Base-by-base conservation (phyloP, 1,284 basidiomycete species). In the Austroboletus niveus region DNA sequence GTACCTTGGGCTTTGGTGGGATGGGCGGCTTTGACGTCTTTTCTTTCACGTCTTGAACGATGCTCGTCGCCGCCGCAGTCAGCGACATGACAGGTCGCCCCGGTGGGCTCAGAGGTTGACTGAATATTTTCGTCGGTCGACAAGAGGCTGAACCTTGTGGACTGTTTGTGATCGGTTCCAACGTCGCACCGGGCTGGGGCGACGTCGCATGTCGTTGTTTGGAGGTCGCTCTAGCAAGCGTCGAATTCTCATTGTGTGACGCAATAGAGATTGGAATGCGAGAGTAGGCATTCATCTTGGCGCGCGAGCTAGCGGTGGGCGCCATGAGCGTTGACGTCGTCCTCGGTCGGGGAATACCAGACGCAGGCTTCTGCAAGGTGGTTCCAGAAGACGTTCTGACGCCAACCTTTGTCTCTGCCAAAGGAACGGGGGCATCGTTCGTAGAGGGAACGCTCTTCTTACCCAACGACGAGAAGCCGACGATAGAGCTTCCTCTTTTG, bases 301-400 rank as follows among this genome's bases (percentile, higher is more conserved):
- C 89, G 27, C 90, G 71, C 1, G 88, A 91, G 58, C 87, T 87
- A 3, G 84, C 87, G 1, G 88, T 90, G 0, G 87, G 87, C 0
- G 86, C 85, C 47, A 83, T 70, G 14, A 90, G 72, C 22, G 84
- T 79, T 3, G 86, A 88, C 1, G 70, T 67, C 1, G 74, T 62
- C 35, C 60, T 57, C 44, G 44, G 47, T 45, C 61, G 48, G 2
- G 54, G 51, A 35, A 56, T 44, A 29, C 32, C 29, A 17, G 42
- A 3, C 43, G 52, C 32, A 45, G 53, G 49, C 49, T 58, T 65
- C 3, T 63, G 56, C 4, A 56, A 54, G 44, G 52, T 58, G 22
- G 54, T 38, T 8, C 63, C 48, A 2, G 15, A 27, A 24, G 52
- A 46, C 11, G 39, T 29, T 17, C 27, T 36, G n/a, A 56, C 52